A percentile compares a stretch with the other conserved stretches of the same genome.
Evolutionary conservation across 768 basidiomycete genomes (phyloP).

Genomic region (Tricholoma saponaceum): DNA sequence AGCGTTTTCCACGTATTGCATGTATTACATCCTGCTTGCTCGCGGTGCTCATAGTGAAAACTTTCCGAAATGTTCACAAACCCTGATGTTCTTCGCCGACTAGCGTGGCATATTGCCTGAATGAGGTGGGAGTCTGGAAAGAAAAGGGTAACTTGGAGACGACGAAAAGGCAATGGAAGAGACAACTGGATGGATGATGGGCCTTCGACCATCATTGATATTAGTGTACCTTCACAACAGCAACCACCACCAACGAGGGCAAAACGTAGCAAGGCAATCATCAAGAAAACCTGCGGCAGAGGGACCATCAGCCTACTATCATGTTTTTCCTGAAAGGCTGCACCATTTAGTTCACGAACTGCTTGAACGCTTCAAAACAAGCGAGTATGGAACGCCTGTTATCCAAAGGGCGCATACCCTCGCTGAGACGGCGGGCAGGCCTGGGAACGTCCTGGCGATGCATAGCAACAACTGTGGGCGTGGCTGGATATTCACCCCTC

Average conservation of each 20-base stretch:
- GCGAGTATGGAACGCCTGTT: constrained; percentile 19
- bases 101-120: background rate
- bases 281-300: constrained; percentile 1
- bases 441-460: background rate
- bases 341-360: background rate
- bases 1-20: background rate
- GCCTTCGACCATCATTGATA: background rate
- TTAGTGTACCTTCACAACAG: constrained; percentile 2
- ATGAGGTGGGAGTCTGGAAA: background rate
- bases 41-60: background rate
- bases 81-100: background rate
- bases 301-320: constrained; percentile 2
- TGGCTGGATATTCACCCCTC: background rate
- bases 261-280: background rate
- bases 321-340: background rate
- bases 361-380: constrained; percentile 28
- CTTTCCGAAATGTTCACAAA: background rate
- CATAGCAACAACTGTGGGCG: background rate
- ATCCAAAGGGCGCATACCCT: constrained; percentile 21
- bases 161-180: constrained; percentile 1
- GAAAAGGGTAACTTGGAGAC: background rate
- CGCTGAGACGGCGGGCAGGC: constrained; percentile 15
- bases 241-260: constrained; percentile 2
- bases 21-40: background rate
- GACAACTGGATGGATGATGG: background rate